Evolutionary conservation across 1,139 yeast genomes (phyloP), one percentile per base, ranked within the genome.

Genomic region (Suhomyces anneliseae): DNA sequence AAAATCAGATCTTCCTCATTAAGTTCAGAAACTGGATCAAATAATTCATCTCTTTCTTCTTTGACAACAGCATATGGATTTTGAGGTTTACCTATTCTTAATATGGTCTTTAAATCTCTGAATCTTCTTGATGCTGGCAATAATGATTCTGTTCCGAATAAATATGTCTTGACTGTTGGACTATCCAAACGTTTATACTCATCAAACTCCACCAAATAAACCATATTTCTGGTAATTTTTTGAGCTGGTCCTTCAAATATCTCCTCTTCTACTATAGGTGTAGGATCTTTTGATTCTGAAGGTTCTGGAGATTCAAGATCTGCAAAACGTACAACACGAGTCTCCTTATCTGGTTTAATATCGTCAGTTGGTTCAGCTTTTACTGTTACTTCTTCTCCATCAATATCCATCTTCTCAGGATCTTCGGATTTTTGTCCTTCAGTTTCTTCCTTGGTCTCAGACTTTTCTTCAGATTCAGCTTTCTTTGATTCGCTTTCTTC

Each of bases 241-340:
- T 83, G 89, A 2, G 70, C 61, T 1, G 95, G 95, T 0, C 93
- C 92, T 62, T 83, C 83, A 54, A 74, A 81, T 0, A 72, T 53
- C n/a, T 49, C 53, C 8, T 53, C 47, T 32, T 47, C 15, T 48
- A 52, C 49, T 9, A 37, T 42, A 12, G 46, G 36, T 6, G 45
- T 47, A 11, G 27, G 38, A 8, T 35, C 46, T 31, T 27, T 24
- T 7, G 35, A 26, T n/a, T 50, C 50, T 2, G 43, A 47, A 4
- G 43, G 48, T 11, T 34, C 46, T 9, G 52, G 34, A 4, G 34
- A 34, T 7, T 42, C 39, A 24, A 44, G 46, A 35, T 64, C 71
- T n/a, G 66, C 70, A 58, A 69, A 68, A 8, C 60, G 68, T 8
- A 69, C 45, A 29, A 42, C 46, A 11, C 36, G 36, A 11, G 36